A percentile compares a stretch with the other conserved stretches of the same genome.
Conservation (phyloP, 805 yeast species). For the Wickerhamiella slavikovae region DNA sequence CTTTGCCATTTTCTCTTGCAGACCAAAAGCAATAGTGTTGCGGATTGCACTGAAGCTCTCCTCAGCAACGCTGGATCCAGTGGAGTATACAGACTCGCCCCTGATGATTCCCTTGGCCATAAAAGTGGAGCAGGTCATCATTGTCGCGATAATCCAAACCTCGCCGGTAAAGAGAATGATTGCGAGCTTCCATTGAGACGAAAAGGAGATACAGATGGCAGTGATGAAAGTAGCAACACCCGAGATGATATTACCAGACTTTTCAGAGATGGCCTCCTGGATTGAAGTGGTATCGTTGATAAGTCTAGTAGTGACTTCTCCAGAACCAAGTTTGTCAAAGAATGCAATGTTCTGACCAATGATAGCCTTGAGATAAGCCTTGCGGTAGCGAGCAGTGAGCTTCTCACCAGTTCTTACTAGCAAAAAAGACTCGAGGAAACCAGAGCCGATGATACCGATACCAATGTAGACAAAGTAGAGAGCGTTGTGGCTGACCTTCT, state of each 20-base stretch:
- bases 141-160: slow-evolving; percentile 14
- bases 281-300: slow-evolving; percentile 22
- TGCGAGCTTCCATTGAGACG: slow-evolving; percentile 19
- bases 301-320: slow-evolving; percentile 24
- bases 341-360: slow-evolving; percentile 23
- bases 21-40: slow-evolving; percentile 23
- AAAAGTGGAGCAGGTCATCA: slow-evolving; percentile 15
- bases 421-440: slow-evolving; percentile 18
- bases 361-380: slow-evolving; percentile 18
- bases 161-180: slow-evolving; percentile 19
- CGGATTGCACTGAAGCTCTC: slow-evolving; percentile 23
- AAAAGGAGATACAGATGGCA: slow-evolving; percentile 19
- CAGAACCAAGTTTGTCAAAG: slow-evolving; percentile 24
- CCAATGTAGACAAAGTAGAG: slow-evolving; percentile 22
- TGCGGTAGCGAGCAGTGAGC: slow-evolving; percentile 21
- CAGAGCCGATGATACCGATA: slow-evolving; percentile 17
- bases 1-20: slow-evolving; percentile 18
- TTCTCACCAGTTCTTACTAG: slow-evolving; percentile 23
- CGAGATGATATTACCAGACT: slow-evolving; percentile 20
- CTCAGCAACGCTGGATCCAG: slow-evolving; percentile 22
- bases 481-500: slow-evolving; percentile 17
- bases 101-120: slow-evolving; percentile 14
- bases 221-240: slow-evolving; percentile 22
- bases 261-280: slow-evolving; percentile 25
- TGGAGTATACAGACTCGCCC: slow-evolving; percentile 12